Evolutionary conservation across 2,329 filamentous ascomycete species (phyloP), one percentile per base, ranked within the genome.

Genomic region (Scedosporium aurantiacum): DNA sequence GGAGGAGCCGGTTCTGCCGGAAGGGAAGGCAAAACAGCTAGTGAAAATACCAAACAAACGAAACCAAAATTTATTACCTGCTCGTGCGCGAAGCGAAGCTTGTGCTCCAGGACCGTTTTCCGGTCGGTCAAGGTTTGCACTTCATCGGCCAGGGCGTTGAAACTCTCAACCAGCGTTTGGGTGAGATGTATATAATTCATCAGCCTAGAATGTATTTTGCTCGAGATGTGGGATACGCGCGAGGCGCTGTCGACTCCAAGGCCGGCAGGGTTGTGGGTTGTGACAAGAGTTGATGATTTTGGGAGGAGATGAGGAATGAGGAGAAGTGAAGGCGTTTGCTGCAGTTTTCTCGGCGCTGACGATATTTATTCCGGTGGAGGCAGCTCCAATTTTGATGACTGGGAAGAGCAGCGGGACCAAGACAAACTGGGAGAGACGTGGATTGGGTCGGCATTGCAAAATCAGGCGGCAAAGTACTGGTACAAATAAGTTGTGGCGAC

Each of bases 91-190:
- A 83, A 87, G 60, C 82, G 79, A 66, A 87, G 76, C 73, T 87
- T 87, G 72, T 87, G 82, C 74, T 87, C 83, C 63, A 87, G 74
- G 61, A 87, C 80, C 28, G 81, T 85, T 69, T 86, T 86, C 66
- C 81, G 79, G 70, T 87, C 84, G 65, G 80, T 80, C 69, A 87
- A 71, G 61, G 76, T 78, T 73, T 87, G 84, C 50, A 86, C 83
- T 73, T 87, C 81, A 73, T 86, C 80, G 66, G 84, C 84, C 61
- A 87, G 77, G 61, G 83, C 77, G 72, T 80, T 82, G 75, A 87
- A 87, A 66, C 83, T 85, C 75, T 85, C 81, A 66, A 83, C 78
- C 70, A 87, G 75, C 66, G 79, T 83, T 74, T 82, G 79, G 14
- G 80, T 80, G 65, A 61, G 60, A 40, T 61, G 60, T 18, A 37